These are phyloP conservation scores for Heterobasidion parviporum DNA, from an alignment of 1,284 basidiomycete genomes.

Conservation along the genomic window DNA sequence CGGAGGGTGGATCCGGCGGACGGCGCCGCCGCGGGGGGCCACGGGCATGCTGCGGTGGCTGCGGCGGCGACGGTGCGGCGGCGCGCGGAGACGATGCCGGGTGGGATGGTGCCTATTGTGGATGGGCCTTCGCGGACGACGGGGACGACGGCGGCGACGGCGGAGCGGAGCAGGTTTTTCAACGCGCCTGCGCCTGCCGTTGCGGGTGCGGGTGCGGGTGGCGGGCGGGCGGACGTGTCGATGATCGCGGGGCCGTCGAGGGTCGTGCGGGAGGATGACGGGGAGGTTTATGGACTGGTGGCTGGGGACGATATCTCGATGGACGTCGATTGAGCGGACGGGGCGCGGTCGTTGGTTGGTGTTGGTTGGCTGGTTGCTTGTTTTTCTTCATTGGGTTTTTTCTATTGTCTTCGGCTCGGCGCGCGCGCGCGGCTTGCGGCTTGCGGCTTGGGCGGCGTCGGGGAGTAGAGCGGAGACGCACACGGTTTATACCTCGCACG, in stretches of 20 bases:
- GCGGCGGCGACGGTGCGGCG: constrained; percentile 15
- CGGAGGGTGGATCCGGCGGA: background rate
- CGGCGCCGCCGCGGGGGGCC: too few species aligned
- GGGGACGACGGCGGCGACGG: background rate
- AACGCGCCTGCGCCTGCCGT: background rate
- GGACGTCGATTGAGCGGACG: constrained; percentile 9
- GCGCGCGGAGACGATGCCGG: constrained; percentile 29
- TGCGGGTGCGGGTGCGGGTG: background rate
- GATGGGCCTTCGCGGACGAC: constrained; percentile 5
- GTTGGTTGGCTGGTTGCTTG: background rate
- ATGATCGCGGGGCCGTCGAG: constrained; percentile 15
- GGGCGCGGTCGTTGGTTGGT: background rate
- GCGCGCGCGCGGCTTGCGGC: too few species aligned
- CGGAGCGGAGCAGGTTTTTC: background rate
- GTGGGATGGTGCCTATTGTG: constrained; percentile 20
- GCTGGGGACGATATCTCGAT: constrained; percentile 13
- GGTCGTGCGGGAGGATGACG: constrained; percentile 7
- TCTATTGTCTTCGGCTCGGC: background rate
- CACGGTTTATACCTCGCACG: too few species aligned
- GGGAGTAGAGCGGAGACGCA: too few species aligned
- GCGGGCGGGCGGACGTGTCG: constrained; percentile 5
- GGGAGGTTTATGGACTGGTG: constrained; percentile 7
- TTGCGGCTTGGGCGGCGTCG: too few species aligned
- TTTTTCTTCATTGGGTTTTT: background rate
- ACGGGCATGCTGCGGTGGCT: too few species aligned